Evolutionary conservation across 1,284 basidiomycete species (phyloP), one percentile per base, ranked within the genome.

Genomic region (Cryptococcus wingfieldii): DNA sequence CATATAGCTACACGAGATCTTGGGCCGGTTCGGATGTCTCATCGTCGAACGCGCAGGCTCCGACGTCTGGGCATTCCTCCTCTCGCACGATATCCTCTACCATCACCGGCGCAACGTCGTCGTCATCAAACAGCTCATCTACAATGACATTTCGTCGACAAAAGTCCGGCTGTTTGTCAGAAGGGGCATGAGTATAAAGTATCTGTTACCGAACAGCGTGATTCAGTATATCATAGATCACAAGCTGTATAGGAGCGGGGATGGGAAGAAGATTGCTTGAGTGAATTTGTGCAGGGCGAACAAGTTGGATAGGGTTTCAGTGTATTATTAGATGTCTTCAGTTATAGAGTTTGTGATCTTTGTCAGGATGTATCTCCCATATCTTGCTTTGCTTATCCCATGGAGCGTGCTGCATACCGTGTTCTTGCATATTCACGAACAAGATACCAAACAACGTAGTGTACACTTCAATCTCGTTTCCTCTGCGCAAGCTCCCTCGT

Each of bases 81-180:
- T 82, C 25, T 80, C 79, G 0, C 81, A 82, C 66, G 81, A 82
- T 66, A 77, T 82, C 28, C 68, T 82, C 13, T 82, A 81, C 70
- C 76, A 79, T 64, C 77, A 80, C 60, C 66, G 76, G 43, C 82
- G 86, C 70, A 98, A 98, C 74, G 93, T 98, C 62, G 86, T 92
- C 71, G 86, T 98, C 63, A 89, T 96, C 68, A 87, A 90, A 55
- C 95, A 98, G 77, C 84, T 97, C 53, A 98, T 98, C 65, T 93
- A 98, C 77, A 98, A 98, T 75, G 95, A 99, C 74, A 95, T 99
- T 48, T 95, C 91, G 16, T 91, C 88, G 58, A 96, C 93, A 28
- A 98, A 98, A 80, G 91, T 92, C 57, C 74, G 80, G 28, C 78
- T 98, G 41, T 98, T 98, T 78, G 83, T 98, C 38, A 81, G 91